Evolutionary conservation across 345 rosid genomes (phyloP), one percentile per base, ranked within the genome.

Genomic region (Dipteronia dyeriana): DNA sequence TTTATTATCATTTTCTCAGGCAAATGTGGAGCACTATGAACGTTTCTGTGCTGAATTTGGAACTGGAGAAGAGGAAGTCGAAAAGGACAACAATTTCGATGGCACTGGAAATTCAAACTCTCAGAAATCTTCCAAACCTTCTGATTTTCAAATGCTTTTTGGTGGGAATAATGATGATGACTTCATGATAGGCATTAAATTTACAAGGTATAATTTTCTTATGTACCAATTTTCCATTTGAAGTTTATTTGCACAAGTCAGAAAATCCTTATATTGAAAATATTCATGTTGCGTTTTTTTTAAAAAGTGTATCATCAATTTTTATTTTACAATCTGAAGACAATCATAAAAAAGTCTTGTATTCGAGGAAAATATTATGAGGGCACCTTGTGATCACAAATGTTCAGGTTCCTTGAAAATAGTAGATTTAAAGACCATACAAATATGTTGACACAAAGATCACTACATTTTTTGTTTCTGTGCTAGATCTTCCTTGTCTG

Each of bases 121-220:
- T 65, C 82, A 69, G 66, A 91, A 89, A 87, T 82, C 91, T 81
- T 84, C 88, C n/a, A 95, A 95, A 84, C 97, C 98, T 77, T 79
- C 87, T 70, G 99, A 95, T 82, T 89, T 86, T 84, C 89, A 86
- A 79, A 82, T 94, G 67, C 99, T 95, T 71, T 95, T 93, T 89
- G 85, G 86, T 80, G 91, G 89, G 49, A 94, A 95, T 78, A 76
- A 62, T 56, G 91, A 89, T 63, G 98, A 95, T 82, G 83, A 88
- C 74, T 93, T 95, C 74, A 91, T 90, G 93, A 70, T 93, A 61
- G 99, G 99, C 82, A 87, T 95, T 77, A 95, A 95, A 77, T 93
- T 88, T 85, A 95, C 98, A 9, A 93, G 96, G 99, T 93, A 87
- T 79, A 61, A 19, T n/a, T 25, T 72, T 34, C 34, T 47, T 13